Conservation (phyloP, 139 green algal genomes). For the Coelastrella sp. region DNA sequence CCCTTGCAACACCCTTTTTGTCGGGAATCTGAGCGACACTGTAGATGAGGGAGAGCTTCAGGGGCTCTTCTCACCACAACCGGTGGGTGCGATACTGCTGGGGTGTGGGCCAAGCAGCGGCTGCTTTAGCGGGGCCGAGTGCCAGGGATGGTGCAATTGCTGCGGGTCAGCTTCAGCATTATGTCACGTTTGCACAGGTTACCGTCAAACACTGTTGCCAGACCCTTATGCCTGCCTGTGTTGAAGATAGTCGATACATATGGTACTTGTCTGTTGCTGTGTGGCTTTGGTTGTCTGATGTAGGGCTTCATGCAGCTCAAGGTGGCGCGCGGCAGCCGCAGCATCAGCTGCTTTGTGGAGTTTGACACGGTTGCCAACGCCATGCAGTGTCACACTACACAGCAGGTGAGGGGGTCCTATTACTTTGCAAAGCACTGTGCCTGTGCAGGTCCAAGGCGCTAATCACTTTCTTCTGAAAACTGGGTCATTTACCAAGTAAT, state of each 20-base stretch:
- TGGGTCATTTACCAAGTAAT: background rate
- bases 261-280: background rate
- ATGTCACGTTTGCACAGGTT: background rate
- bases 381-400: constrained; percentile 2
- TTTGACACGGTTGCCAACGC: constrained; percentile 42
- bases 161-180: background rate
- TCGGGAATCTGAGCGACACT: constrained; percentile 65
- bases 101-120: too few relatives aligned
- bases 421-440: too few relatives aligned
- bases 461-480: background rate
- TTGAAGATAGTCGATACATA: background rate
- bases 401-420: constrained; percentile 25
- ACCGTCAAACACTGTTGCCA: too few relatives aligned
- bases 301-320: constrained; percentile 89
- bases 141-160: background rate
- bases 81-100: background rate
- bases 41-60: constrained; percentile 61
- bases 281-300: background rate
- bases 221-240: too few relatives aligned
- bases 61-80: constrained; percentile 56
- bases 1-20: constrained; percentile 96
- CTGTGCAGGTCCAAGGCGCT: too few relatives aligned
- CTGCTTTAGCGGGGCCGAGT: background rate
- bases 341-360: constrained; percentile 88
- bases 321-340: constrained; percentile 69